Evolutionary conservation across 306 rosid species (phyloP).

Genomic region (Dryas octopetala): DNA sequence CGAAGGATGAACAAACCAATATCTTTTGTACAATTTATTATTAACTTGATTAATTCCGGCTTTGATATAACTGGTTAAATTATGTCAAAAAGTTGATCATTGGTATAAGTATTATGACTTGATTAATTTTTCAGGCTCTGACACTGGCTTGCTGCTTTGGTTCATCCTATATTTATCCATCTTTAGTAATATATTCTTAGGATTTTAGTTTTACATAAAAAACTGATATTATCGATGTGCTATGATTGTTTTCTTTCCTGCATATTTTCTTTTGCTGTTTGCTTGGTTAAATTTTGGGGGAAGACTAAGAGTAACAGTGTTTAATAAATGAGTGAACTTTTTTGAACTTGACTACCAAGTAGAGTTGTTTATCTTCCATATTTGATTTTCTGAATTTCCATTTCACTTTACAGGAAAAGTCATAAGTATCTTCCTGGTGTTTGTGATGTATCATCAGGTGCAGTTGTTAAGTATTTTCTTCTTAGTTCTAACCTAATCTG

Average conservation of each 20-base stretch:
- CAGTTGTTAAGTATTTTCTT: constrained; percentile 14
- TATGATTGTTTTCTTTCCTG: not conserved
- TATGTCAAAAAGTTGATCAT: too few relatives aligned
- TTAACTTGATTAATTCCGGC: too few relatives aligned
- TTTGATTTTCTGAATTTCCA: not conserved
- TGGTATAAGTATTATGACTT: too few relatives aligned
- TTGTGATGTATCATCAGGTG: constrained; percentile 56
- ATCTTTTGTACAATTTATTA: too few relatives aligned
- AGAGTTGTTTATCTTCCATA: not conserved
- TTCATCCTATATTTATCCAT: too few relatives aligned
- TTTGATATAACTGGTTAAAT: too few relatives aligned
- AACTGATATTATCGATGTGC: not conserved
- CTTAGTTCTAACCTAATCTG: not conserved
- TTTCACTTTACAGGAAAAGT: constrained; percentile 45
- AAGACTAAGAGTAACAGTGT: not conserved
- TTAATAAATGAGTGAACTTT: constrained; percentile 2
- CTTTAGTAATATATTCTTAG: too few relatives aligned
- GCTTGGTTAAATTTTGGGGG: not conserved
- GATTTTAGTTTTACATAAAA: too few relatives aligned
- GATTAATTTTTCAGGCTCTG: too few relatives aligned
- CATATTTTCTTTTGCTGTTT: not conserved
- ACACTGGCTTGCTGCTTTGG: too few relatives aligned
- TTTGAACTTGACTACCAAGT: constrained; percentile 11
- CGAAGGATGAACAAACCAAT: too few relatives aligned
- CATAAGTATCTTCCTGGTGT: constrained; percentile 32